Conservation (phyloP, 495 filamentous ascomycete genomes). For the Neurospora sp. region DNA sequence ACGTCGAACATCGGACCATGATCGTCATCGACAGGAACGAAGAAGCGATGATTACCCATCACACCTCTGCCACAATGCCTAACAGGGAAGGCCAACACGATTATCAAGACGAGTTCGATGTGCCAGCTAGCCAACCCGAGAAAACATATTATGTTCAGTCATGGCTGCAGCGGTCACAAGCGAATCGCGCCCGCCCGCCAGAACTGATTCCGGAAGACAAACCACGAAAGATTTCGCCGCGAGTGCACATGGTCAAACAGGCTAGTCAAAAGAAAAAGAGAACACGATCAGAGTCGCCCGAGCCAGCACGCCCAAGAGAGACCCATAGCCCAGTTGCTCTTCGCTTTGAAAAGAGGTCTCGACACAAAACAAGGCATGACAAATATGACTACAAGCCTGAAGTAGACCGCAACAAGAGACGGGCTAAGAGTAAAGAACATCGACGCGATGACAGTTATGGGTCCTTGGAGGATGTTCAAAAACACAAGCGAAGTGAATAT, state of each 20-base stretch:
- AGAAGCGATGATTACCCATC: neutral
- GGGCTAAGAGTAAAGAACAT: neutral
- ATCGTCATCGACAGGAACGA: neutral
- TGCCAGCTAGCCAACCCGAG: neutral
- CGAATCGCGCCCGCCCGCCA: constrained; percentile 8
- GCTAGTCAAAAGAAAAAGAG: constrained; percentile 6
- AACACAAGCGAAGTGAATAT: neutral
- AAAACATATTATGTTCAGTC: constrained; percentile 16
- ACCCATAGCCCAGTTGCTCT: neutral
- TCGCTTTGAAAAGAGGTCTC: constrained; percentile 46
- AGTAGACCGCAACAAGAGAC: constrained; percentile 24
- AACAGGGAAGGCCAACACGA: neutral
- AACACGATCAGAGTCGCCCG: neutral
- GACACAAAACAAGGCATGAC: constrained; percentile 52
- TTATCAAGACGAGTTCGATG: neutral
- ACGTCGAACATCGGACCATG: neutral
- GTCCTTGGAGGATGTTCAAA: neutral
- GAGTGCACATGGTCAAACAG: neutral
- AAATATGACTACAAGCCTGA: constrained; percentile 39
- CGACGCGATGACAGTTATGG: neutral
- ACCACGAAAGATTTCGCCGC: constrained; percentile 1
- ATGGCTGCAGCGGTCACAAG: constrained; percentile 25
- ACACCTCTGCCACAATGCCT: neutral
- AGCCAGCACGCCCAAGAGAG: neutral
- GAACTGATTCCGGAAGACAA: constrained; percentile 3